Base-by-base conservation (phyloP, 202 grass and related monocot genomes). In the Panicum hallii region DNA sequence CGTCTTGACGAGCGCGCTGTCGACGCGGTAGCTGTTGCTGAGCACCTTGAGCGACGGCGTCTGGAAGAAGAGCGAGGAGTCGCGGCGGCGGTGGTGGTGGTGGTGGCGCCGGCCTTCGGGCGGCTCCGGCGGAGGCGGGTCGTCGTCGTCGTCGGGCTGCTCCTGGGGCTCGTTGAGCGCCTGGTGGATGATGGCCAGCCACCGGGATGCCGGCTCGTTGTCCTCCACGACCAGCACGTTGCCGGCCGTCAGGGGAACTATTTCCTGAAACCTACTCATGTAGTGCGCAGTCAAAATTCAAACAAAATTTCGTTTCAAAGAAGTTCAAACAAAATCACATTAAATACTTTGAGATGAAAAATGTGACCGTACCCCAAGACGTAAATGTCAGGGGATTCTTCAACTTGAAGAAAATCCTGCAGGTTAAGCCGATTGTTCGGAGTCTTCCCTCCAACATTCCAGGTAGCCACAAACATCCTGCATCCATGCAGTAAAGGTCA, bases 161-260 rank as follows among this genome's bases (percentile, higher is more conserved):
- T 99, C 83, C 0, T 85, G 82, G 7, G 89, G 87, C 20, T 81
- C 90, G 79, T 96, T 96, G 7, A 99, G 96, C 13, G 96, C 86
- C 53, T 99, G 93, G 86, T 89, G 74, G 79, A 96, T 96, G 75
- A 99, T 84, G 4, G 86, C 85, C 16, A 99, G 86, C 96, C 93
- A 99, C 86, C 91, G 87, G 19, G 88, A 87, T 20, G 96, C 93
- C 44, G 96, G 96, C 79, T 99, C 91, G 49, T 99, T 99, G 93
- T 99, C 93, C 87, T 99, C 96, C 13, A 95, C 70, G 5, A 99
- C 91, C 28, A 96, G 83, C 89, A 99, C 93, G 65, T 99, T 99
- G 68, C 96, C 84, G 17, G 96, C 93, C 60, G 91, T 96, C 77
- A 99, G 79, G 47, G 96, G 96, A 30, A 99, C 96, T 65, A 96